Percentiles rank a stretch among this genome's conserved stretches.
Evolutionary conservation across 2,329 filamentous ascomycete genomes (phyloP).

Genomic region (Aureobasidium subglaciale): DNA sequence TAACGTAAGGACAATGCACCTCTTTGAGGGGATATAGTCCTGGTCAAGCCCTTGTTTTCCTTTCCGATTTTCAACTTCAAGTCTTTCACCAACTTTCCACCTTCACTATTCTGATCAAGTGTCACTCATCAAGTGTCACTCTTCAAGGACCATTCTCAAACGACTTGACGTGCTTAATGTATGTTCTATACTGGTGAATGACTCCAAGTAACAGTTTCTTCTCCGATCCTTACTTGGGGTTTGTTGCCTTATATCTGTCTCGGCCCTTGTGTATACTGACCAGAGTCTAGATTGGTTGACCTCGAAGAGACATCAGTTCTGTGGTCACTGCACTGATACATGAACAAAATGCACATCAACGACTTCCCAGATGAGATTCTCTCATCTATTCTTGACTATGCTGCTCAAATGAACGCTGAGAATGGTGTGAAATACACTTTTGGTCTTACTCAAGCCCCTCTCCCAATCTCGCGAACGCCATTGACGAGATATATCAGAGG

Average conservation of each 20-base stretch:
- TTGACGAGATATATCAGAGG: constrained; percentile 46
- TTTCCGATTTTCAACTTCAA: not conserved
- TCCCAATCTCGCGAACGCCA: constrained; percentile 38
- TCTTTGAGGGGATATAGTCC: constrained; percentile 9
- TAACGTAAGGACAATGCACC: constrained; percentile 14
- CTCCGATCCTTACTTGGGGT: too few relatives aligned
- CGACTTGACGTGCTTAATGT: too few relatives aligned
- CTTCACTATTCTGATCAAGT: not conserved
- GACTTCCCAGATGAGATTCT: constrained; percentile 47
- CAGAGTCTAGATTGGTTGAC: too few relatives aligned
- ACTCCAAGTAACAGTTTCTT: too few relatives aligned
- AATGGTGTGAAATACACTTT: constrained; percentile 46
- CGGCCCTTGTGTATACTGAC: too few relatives aligned
- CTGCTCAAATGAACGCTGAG: constrained; percentile 40
- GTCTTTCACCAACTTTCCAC: not conserved
- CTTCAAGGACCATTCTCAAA: too few relatives aligned
- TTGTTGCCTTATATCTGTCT: too few relatives aligned
- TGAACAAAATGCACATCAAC: constrained; percentile 34
- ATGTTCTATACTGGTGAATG: too few relatives aligned
- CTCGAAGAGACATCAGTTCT: not conserved
- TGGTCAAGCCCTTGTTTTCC: not conserved
- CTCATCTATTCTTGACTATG: constrained; percentile 43
- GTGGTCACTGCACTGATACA: not conserved
- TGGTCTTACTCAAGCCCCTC: constrained; percentile 43
- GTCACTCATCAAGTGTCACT: too few relatives aligned